Evolutionary conservation across 1,139 yeast species (phyloP), one percentile per base, ranked within the genome.

Genomic region (Yamadazyma atlantica): DNA sequence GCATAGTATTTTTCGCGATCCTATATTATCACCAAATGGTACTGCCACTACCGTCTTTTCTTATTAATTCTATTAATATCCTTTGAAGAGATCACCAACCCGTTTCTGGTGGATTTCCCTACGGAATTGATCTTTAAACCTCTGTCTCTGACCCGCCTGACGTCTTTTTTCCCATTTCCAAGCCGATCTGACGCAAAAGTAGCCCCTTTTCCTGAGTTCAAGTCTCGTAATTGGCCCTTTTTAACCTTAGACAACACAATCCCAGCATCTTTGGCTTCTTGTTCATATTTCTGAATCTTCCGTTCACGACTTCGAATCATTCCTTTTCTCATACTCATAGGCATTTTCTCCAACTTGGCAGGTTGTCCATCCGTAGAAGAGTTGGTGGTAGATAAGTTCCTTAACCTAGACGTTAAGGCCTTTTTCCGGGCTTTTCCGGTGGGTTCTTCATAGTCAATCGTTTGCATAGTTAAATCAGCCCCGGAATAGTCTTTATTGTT

Each of bases 181-280:
- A 84, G 69, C 40, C 88, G 62, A 44, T 81, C 81, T 41, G 71
- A 62, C 12, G 75, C 54, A 13, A 67, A 57, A 4, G 80, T 73
- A 6, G 72, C 67, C 2, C 84, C 83, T 41, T 66, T 66, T 29
- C 84, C 87, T 35, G 70, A 63, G 45, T 76, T 69, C 49, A 78
- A 59, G 40, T 70, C 69, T 53, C 92, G 68, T 41, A 82, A 66
- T 42, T 81, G 75, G 6, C 88, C 89, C 58, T 79, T 81, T 51
- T 69, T 73, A 14, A 73, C 78, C 52, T 73, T 80, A 3, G 89
- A 73, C 37, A 90, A 66, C 16, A 92, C 75, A 42, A 90, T 86
- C 7, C 97, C 97, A 2, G 95, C 95, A 29, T 90, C 90, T 43
- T 69, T 75, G 6, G 98, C 97, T 35, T 86, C 89, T 40, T 73